Conservation (phyloP, 805 yeast genomes). For the Sugiyamaella marilandica region DNA sequence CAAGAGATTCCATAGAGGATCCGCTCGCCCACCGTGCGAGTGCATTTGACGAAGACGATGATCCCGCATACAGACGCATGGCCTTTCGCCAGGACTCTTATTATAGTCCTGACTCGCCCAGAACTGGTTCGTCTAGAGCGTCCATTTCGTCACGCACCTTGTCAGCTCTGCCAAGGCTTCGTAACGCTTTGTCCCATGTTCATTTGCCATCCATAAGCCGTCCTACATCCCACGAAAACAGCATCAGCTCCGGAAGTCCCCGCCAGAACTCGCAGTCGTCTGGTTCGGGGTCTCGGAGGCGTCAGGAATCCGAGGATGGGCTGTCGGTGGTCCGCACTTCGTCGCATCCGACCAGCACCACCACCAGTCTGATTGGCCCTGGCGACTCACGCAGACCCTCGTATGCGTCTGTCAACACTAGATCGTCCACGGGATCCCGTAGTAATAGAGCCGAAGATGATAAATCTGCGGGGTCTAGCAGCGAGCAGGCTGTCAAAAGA, state of each 20-base stretch:
- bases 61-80: neutral
- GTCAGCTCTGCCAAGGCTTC: slow-evolving; percentile 17
- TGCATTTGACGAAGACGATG: neutral
- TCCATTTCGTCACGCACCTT: slow-evolving; percentile 4
- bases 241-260: neutral
- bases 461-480: too few relatives aligned
- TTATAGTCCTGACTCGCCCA: neutral
- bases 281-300: neutral
- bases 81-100: neutral
- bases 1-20: neutral
- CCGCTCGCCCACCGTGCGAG: neutral
- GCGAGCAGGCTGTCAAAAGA: too few relatives aligned
- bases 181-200: slow-evolving; percentile 19
- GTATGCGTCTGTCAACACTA: slow-evolving; percentile 14
- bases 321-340: slow-evolving; percentile 1
- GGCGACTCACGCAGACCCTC: slow-evolving; percentile 15
- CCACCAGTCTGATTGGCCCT: neutral
- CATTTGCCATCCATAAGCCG: slow-evolving; percentile 15
- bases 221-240: slow-evolving; percentile 1
- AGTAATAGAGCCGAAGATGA: neutral
- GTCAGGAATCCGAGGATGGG: slow-evolving; percentile 3
- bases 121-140: neutral
- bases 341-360: neutral
- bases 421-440: slow-evolving; percentile 10
- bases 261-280: slow-evolving; percentile 2